Evolutionary conservation across 2,329 filamentous ascomycete genomes (phyloP), one percentile per base, ranked within the genome.

Genomic region (Penicillium glabrum): DNA sequence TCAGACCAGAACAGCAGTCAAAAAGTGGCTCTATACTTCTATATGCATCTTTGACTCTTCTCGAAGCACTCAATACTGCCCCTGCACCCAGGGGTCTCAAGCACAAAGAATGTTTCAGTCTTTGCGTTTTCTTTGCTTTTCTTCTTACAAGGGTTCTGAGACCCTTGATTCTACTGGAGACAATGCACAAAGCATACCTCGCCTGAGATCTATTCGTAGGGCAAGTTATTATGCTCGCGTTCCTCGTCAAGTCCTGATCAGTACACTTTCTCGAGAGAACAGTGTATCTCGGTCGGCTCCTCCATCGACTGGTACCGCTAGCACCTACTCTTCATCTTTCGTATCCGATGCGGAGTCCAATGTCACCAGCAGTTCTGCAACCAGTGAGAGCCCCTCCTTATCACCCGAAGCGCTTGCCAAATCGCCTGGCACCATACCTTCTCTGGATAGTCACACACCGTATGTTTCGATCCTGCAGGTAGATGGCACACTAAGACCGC

Each of bases 381-480:
- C 55, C 50, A 62, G 45, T 61, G 51, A 59, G 7, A 39, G 35
- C 41, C 35, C 51, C 24, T 58, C 62, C 56, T 53, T 47, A 23
- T 31, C 26, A 7, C 26, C 59, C 54, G 54, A 54, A n/a, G 24
- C 44, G 14, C 33, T 44, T 29, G 35, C 51, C 58, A 64, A 61
- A 43, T 16, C 47, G 5, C 46, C 47, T n/a, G 35, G 51, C 23
- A 50, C 33, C 13, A 51, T 41, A 6, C 41, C 47, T 31, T 47
- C 47, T 48, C 47, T 46, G 47, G 48, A 53, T 13, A 37, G 46
- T n/a, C 46, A 50, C 59, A 58, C 56, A 64, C 57, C 60, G 57
- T 59, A 65, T 58, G 35, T 57, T 27, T 51, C 59, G n/a, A 64
- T 64, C 37, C 53, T 67, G 63, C 64, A 66, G 53, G 16, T 31